These are phyloP conservation scores for Diaporthe nobilis DNA, from an alignment of 2,329 filamentous ascomycete species.

Conservation along the genomic window DNA sequence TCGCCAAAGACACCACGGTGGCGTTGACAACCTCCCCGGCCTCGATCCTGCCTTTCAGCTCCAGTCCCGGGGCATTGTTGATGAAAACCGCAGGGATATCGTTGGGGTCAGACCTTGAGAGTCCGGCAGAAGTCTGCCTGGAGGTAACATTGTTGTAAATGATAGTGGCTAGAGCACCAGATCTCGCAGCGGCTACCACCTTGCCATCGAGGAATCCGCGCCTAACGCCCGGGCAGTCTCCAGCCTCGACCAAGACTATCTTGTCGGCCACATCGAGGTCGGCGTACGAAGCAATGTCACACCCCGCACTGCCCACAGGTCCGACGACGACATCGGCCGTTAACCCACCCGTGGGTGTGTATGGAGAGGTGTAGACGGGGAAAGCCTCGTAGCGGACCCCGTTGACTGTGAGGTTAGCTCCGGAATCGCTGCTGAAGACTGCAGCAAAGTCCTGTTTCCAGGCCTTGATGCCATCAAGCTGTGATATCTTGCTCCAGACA, in stretches of 20 bases:
- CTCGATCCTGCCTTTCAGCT: slow-evolving; percentile 21
- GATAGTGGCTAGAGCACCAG: slow-evolving; percentile 19
- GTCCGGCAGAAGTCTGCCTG: neutral
- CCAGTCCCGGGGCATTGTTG: slow-evolving; percentile 14
- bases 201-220: slow-evolving; percentile 22
- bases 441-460: slow-evolving; percentile 25
- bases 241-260: slow-evolving; percentile 22
- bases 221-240: slow-evolving; percentile 11
- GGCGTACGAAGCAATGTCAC: slow-evolving; percentile 17
- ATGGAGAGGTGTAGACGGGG: slow-evolving; percentile 14
- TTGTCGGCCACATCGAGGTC: slow-evolving; percentile 9
- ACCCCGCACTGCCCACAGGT: slow-evolving; percentile 7
- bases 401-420: slow-evolving; percentile 11
- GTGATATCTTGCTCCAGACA: slow-evolving; percentile 11
- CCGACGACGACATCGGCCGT: slow-evolving; percentile 20
- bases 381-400: slow-evolving; percentile 5
- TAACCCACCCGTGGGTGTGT: neutral
- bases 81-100: slow-evolving; percentile 15
- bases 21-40: slow-evolving; percentile 16
- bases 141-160: slow-evolving; percentile 16
- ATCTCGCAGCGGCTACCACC: slow-evolving; percentile 19
- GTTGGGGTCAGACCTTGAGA: slow-evolving; percentile 3
- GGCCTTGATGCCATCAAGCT: slow-evolving; percentile 9
- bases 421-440: neutral
- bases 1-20: slow-evolving; percentile 7